Evolutionary conservation across 1,284 basidiomycete genomes (phyloP), one percentile per base, ranked within the genome.

Genomic region (Entoloma clypeatum): DNA sequence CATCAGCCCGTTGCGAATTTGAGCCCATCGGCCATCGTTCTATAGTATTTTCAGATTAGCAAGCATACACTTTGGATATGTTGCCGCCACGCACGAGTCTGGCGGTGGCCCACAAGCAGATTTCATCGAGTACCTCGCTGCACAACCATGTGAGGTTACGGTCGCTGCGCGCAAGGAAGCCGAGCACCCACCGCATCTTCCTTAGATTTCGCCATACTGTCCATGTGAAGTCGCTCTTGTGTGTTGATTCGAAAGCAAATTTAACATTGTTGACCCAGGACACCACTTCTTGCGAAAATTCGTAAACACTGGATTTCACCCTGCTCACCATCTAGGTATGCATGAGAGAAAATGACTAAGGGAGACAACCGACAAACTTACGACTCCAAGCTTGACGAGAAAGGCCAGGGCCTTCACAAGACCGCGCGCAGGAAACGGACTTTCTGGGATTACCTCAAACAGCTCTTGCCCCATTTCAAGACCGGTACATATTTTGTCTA

Each of bases 41-140:
- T 37, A 37, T 19, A 19, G 19, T 8, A 14, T 5, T 2, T 7
- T 5, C 18, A 3, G 28, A 8, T 18, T 13, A 16, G 14, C 5
- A 27, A 7, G 7, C 14, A 16, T 27, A 8, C n/a, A 7, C n/a
- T 28, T 22, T 5, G 10, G 9, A 18, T 11, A 14, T 10, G 14
- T 5, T 3, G 17, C 13, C n/a, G 25, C 8, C 7, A 29, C 31
- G 24, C 18, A 41, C 40, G n/a, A 41, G 33, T 17, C 40, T 34
- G 11, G 31, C 32, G n/a, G 13, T 31, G n/a, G 40, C 40, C 40
- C 40, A 41, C 28, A 13, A 14, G 16, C 40, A 41, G 13, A 41
- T 41, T 29, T 41, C 40, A 18, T 41, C 14, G 32, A 41, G 34
- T 23, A 41, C 22, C n/a, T 19, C 14, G 13, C 40, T 36, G 33